phyloP scores from a whole-genome alignment of 805 yeast species.

The Naumovozyma baii region DNA sequence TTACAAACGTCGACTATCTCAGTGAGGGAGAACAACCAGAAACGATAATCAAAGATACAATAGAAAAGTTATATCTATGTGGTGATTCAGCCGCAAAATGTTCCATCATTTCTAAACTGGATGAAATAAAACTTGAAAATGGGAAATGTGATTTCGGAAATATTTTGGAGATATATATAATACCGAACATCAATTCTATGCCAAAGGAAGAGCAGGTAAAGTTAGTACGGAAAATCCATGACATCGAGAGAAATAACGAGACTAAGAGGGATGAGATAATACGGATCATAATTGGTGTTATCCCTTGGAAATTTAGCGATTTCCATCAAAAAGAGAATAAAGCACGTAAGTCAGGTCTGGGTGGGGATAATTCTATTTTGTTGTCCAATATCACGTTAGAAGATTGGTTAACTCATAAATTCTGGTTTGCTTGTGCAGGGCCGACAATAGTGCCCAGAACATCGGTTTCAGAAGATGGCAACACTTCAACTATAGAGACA shows the following conservation, averaged over 20 bases:
- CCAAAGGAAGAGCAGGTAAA: constrained; percentile 7
- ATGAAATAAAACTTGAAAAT: background rate
- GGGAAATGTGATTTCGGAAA: background rate
- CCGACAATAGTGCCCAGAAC: constrained; percentile 1
- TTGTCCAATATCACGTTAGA: constrained; percentile 7
- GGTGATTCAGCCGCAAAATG: background rate
- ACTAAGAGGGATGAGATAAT: background rate
- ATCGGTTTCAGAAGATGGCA: background rate
- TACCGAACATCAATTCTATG: constrained; percentile 14
- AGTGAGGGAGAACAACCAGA: constrained; percentile 1
- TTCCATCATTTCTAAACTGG: background rate
- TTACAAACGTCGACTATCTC: constrained; percentile 3
- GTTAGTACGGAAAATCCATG: constrained; percentile 10
- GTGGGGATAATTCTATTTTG: background rate
- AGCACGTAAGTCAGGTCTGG: background rate
- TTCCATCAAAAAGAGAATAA: background rate
- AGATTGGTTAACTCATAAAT: constrained; percentile 35
- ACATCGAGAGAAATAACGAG: background rate
- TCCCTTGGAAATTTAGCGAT: constrained; percentile 4
- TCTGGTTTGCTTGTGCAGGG: constrained; percentile 26
- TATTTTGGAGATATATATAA: constrained; percentile 4
- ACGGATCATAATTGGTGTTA: constrained; percentile 9
- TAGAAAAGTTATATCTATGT: background rate
- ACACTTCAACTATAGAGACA: background rate
- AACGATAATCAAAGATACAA: background rate